Percentiles rank a stretch among this genome's conserved stretches.
These are phyloP conservation scores for Corylus americana DNA, from an alignment of 306 rosid species.

Conservation along the genomic window DNA sequence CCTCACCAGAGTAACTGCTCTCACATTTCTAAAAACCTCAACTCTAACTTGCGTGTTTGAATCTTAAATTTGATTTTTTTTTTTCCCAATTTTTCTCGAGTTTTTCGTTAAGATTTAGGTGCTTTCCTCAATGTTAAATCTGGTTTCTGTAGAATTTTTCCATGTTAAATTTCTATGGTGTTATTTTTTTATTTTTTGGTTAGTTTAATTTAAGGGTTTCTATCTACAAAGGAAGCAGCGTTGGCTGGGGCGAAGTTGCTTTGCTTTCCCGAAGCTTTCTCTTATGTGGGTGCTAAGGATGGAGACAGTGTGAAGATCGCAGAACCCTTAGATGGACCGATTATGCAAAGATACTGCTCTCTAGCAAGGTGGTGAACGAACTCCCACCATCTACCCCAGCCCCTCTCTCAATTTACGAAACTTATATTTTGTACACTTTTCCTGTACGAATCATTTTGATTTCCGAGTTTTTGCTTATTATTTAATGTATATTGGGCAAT, in stretches of 20 bases:
- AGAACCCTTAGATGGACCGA: slow-evolving; percentile 76
- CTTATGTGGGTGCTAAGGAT: slow-evolving; percentile 71
- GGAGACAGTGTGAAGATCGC: slow-evolving; percentile 78
- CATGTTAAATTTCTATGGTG: not conserved
- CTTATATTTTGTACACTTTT: not conserved
- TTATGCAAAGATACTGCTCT: slow-evolving; percentile 72
- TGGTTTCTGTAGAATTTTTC: not conserved
- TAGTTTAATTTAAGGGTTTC: slow-evolving; percentile 13
- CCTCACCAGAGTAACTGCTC: slow-evolving; percentile 57
- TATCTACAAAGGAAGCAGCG: slow-evolving; percentile 75
- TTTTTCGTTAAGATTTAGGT: not conserved
- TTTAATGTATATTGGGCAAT: not conserved
- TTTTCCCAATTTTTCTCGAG: not conserved
- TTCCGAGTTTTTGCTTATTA: not conserved
- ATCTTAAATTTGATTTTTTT: not conserved
- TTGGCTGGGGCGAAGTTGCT: slow-evolving; percentile 80
- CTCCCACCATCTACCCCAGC: not conserved
- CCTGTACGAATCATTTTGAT: not conserved
- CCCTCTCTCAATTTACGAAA: not conserved
- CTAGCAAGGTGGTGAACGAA: slow-evolving; percentile 66
- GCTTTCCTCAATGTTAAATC: not conserved
- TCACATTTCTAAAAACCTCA: not conserved
- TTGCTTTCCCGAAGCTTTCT: slow-evolving; percentile 87
- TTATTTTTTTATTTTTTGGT: not conserved
- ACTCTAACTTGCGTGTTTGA: not conserved